Evolutionary conservation across 768 basidiomycete genomes (phyloP), one percentile per base, ranked within the genome.

Genomic region (Omphalotus guepiniiformis): DNA sequence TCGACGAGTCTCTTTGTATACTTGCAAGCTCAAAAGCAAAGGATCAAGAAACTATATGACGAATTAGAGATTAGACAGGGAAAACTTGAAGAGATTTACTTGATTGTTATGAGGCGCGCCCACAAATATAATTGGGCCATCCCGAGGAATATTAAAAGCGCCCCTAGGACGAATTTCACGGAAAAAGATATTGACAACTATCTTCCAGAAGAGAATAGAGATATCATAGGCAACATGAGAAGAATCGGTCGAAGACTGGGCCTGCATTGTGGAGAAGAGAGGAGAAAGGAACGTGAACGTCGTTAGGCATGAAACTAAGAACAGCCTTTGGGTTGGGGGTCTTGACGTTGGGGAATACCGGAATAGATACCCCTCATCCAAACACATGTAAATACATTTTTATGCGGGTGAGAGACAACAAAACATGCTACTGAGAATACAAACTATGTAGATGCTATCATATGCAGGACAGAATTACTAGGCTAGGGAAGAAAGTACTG

Each of bases 51-150:
- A 96, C 91, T 97, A 64, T 5, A 50, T 42, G 40, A 50, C 34
- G 32, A 52, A 56, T 30, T 51, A 41, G 42, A 50, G 27, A 39
- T 16, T 19, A 32, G 47, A 40, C 34, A 25, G 39, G 9, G 21
- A 25, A 47, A 42, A 16, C 32, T 28, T 49, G 26, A 36, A 47
- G 51, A 25, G 46, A 48, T 37, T 34, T 58, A 85, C 91, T 70
- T 93, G 91, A 64, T 96, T 96, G 59, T 84, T 82, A 65, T 97
- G 93, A 34, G 93, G 93, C 8, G 90, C 94, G 35, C 79, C 92
- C 40, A 92, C 92, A 64, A 96, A 93, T 54, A 98, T 90, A 45
- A 95, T 80, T 2, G 95, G 89, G 0, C 93, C 95, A 49, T 89
- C 79, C 48, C 76, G 76, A 21, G 95, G 95, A 50, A 98, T 90